phyloP scores from a whole-genome alignment of 306 rosid genomes.

The Cotoneaster glaucophyllus region DNA sequence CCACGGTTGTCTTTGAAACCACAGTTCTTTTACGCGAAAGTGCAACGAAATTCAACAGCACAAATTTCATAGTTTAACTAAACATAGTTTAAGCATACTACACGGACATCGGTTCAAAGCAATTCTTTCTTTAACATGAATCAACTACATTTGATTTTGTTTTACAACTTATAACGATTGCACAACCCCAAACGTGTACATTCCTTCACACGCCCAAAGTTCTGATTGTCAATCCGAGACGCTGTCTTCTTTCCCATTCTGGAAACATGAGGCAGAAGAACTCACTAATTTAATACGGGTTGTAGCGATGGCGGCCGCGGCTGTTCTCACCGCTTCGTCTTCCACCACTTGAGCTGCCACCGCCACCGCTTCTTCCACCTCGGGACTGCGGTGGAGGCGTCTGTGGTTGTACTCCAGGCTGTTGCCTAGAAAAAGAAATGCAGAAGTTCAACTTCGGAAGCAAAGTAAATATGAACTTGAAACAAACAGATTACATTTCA shows the following conservation, averaged over 20 bases:
- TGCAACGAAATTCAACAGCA: not conserved
- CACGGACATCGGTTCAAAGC: not conserved
- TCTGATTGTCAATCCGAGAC: not conserved
- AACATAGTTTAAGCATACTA: not conserved
- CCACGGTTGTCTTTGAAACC: too few species aligned
- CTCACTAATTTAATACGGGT: conserved; percentile 45
- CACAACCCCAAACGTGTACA: not conserved
- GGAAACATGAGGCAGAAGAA: not conserved
- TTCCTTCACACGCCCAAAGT: not conserved
- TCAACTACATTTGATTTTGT: not conserved
- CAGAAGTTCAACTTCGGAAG: conserved; percentile 5
- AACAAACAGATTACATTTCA: not conserved
- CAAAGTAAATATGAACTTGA: not conserved
- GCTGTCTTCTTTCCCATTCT: not conserved
- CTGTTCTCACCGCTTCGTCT: conserved; percentile 31
- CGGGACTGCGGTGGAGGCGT: conserved; percentile 23
- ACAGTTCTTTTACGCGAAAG: too few species aligned
- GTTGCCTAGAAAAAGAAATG: conserved; percentile 39
- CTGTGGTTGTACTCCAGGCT: conserved; percentile 40
- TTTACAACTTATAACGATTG: not conserved
- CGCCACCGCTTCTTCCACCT: conserved; percentile 34
- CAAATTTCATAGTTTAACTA: not conserved
- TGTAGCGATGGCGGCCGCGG: conserved; percentile 44
- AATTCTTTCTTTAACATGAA: not conserved
- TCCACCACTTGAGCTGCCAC: conserved; percentile 47